Conservation (phyloP, 169 alveolate species). For the Prorocentrum cordatum region DNA sequence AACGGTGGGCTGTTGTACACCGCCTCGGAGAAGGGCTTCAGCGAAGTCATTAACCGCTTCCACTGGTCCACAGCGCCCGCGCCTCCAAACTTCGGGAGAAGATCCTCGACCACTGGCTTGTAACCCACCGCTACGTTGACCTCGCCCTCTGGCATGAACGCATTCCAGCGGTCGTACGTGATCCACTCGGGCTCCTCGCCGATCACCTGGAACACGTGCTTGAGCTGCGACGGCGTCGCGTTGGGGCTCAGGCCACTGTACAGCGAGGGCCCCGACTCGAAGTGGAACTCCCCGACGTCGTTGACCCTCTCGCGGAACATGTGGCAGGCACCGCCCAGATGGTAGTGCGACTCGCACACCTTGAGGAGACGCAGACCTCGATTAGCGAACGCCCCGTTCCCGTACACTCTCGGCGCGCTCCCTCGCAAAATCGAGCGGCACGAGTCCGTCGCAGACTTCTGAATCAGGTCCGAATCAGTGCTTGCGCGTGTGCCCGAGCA, state of each 20-base stretch:
- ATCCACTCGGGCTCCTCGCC: constrained; percentile 66
- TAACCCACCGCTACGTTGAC: constrained; percentile 64
- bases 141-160: constrained; percentile 66
- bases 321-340: constrained; percentile 63
- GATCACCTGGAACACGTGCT: too few relatives aligned
- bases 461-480: too few relatives aligned
- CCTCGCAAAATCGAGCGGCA: too few relatives aligned
- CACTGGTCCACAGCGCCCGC: constrained; percentile 37
- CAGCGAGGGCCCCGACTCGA: constrained; percentile 62
- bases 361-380: too few relatives aligned
- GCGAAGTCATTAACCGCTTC: constrained; percentile 21
- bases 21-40: constrained; percentile 57
- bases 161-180: constrained; percentile 58
- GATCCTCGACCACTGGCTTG: constrained; percentile 14
- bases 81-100: constrained; percentile 36
- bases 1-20: constrained; percentile 55
- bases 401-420: too few relatives aligned
- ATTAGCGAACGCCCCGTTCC: too few relatives aligned
- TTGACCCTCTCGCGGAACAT: constrained; percentile 15
- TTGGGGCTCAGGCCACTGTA: constrained; percentile 52
- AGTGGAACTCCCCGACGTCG: constrained; percentile 24
- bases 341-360: constrained; percentile 51
- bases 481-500: too few relatives aligned
- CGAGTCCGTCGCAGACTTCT: too few relatives aligned
- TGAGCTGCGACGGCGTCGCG: constrained; percentile 45